Base-by-base conservation (phyloP, 257 asterid genomes). In the Solanum okadae region DNA sequence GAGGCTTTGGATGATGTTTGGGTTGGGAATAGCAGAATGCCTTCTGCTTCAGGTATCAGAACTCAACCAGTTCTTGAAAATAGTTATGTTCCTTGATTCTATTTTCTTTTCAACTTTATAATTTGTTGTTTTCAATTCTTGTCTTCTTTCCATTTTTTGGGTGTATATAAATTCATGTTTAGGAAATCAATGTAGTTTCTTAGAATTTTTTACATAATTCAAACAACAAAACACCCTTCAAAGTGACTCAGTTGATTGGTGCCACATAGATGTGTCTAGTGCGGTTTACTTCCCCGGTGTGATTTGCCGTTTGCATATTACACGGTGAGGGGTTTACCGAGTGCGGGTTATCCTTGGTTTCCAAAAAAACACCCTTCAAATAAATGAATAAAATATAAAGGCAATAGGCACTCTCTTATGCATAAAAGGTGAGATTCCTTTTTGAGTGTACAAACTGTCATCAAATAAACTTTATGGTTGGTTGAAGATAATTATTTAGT, bases 11-110 rank as follows among this genome's bases (percentile, higher is more conserved):
- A 89, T 29, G 70, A 94, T 27, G 73, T 89, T 49, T 96, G 98
- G 98, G 88, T 97, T 91, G 98, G 98, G 20, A 85, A 86, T 22
- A 96, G 98, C 89, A 96, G 93, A 93, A 93, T 97, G 98, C 96
- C 96, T 77, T 35, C 91, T 15, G 99, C 98, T 88, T 86, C 96
- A 73, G 94, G 92, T 88, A 93, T 94, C 88, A 95, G 98, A 91
- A 97, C 98, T 40, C 95, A 92, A 86, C 98, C 99, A 35, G 91
- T 76, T 87, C 92, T 97, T 92, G 99, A 95, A 86, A 90, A 86
- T 88, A 92, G 87, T 35, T 94, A 94, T 87, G 84, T 92, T 49
- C 98, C 98, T 87, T 95, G 88, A 92, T 79, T 44, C 40, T 15
- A 8, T 79, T 61, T 38, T 87, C 22, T 6, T 22, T 78, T 34